Base-by-base conservation (phyloP, 306 rosid genomes). In the Rosa multiflora region DNA sequence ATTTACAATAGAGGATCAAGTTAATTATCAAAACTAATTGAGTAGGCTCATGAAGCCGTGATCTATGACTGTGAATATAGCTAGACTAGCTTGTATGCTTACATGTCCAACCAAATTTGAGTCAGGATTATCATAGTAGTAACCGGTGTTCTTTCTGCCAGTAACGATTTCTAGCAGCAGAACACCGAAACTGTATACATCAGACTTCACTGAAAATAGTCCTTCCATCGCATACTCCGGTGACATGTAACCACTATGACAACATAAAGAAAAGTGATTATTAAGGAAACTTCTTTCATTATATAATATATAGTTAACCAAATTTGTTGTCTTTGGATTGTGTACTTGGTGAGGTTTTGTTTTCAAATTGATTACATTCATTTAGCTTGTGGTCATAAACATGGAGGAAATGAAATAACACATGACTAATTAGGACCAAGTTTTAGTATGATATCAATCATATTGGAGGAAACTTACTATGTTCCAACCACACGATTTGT, bases 171-270 rank as follows among this genome's bases (percentile, higher is more conserved):
- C 97, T 47, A 93, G 53, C 8, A 81, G 37, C 44, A 91, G 75
- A 61, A 93, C 83, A 4, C 93, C 95, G 2, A 81, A 93, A 74
- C 94, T 88, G 12, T 86, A 90, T 4, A 85, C 90, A 39, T 90
- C 90, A 1, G 90, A 84, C 15, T 88, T 87, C 4, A 76, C 42
- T 1, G 90, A 93, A 86, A 89, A 88, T 10, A 81, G n/a, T 6
- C 94, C 89, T 66, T 87, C 80, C 88, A 93, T 88, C 7, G 92
- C 91, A 64, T 92, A 88, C 26, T 93, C 90, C 0, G 90, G 98
- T 5, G 93, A 73, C 91, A 91, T 88, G 3, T 90, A 93, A 5
- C 94, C 97, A 37, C 89, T 91, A 4, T 9, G 10, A 5, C 8
- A 37, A n/a, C 5, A 20, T 9, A 79, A 0, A 35, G 46, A 55